Conservation (phyloP, 2,329 filamentous ascomycete species). For the Bipolaris gigantea region DNA sequence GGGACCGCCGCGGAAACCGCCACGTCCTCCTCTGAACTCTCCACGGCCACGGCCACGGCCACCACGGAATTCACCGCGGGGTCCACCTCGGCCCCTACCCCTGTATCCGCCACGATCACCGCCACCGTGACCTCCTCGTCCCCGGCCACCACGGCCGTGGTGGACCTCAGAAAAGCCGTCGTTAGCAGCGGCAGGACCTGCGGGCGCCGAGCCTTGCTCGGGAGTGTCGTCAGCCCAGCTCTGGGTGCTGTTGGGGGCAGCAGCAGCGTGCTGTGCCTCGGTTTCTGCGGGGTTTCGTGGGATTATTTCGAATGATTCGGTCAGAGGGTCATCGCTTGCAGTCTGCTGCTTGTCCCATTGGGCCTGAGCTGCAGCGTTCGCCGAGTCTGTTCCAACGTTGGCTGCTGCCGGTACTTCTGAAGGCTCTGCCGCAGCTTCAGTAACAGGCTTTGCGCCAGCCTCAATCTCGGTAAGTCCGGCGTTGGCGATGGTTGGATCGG, state of each 20-base stretch:
- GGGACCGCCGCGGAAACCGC: conserved; percentile 38
- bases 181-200: conserved; percentile 44
- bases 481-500: conserved; percentile 69
- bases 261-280: conserved; percentile 61
- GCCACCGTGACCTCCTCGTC: conserved; percentile 50
- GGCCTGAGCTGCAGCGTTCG: conserved; percentile 61
- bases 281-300: conserved; percentile 74
- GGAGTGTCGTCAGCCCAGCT: conserved; percentile 81
- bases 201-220: conserved; percentile 31
- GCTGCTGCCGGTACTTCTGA: conserved; percentile 41
- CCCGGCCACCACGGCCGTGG: conserved; percentile 49
- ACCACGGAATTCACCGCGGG: conserved; percentile 44
- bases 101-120: conserved; percentile 58
- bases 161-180: conserved; percentile 75
- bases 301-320: conserved; percentile 75
- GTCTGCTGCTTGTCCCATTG: conserved; percentile 64
- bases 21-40: conserved; percentile 50
- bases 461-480: conserved; percentile 70
- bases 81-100: conserved; percentile 54
- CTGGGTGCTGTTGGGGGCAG: conserved; percentile 63
- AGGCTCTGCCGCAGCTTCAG: conserved; percentile 32
- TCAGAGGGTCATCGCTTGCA: conserved; percentile 53
- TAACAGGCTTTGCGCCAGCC: conserved; percentile 31
- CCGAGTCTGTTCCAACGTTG: conserved; percentile 46
- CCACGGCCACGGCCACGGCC: conserved; percentile 49